Conservation (phyloP, 2,329 filamentous ascomycete genomes). For the Atkinsonella texensis region DNA sequence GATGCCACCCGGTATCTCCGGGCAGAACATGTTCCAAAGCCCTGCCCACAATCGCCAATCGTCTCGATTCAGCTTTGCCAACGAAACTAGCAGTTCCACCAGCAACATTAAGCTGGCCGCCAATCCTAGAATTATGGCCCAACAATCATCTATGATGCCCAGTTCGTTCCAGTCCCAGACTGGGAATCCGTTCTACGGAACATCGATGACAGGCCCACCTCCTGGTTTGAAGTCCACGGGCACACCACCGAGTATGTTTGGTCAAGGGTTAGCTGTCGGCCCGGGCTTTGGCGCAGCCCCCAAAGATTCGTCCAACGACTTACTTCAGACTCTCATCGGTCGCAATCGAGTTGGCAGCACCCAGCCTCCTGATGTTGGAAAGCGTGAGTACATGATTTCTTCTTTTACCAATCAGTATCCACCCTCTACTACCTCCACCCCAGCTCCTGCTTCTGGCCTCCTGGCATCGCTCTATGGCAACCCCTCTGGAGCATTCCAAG, state of each 20-base stretch:
- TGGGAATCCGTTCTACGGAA: slow-evolving; percentile 64
- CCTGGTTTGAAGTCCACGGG: slow-evolving; percentile 91
- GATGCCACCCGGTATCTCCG: slow-evolving; percentile 45
- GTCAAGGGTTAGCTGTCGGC: slow-evolving; percentile 67
- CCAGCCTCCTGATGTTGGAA: slow-evolving; percentile 73
- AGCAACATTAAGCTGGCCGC: slow-evolving; percentile 61
- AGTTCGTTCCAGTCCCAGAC: slow-evolving; percentile 47
- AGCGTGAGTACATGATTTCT: slow-evolving; percentile 98
- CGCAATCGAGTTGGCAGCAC: slow-evolving; percentile 53
- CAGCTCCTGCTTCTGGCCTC: slow-evolving; percentile 82
- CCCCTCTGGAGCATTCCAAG: slow-evolving; percentile 77
- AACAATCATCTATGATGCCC: slow-evolving; percentile 81
- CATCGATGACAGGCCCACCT: slow-evolving; percentile 81
- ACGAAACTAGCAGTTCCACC: slow-evolving; percentile 46
- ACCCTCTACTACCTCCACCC: slow-evolving; percentile 67
- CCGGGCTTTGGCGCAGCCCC: slow-evolving; percentile 54
- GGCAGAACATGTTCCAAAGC: slow-evolving; percentile 38
- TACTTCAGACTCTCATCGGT: slow-evolving; percentile 74
- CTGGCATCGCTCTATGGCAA: slow-evolving; percentile 84
- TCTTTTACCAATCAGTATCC: slow-evolving; percentile 81
- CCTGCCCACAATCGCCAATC: slow-evolving; percentile 69
- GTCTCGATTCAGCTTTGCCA: slow-evolving; percentile 79
- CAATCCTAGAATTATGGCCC: slow-evolving; percentile 70
- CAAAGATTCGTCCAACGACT: slow-evolving; percentile 53
- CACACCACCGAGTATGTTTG: slow-evolving; percentile 90